Evolutionary conservation across 2,329 filamentous ascomycete genomes (phyloP), one percentile per base, ranked within the genome.

Genomic region (Magnaporthales sp.): DNA sequence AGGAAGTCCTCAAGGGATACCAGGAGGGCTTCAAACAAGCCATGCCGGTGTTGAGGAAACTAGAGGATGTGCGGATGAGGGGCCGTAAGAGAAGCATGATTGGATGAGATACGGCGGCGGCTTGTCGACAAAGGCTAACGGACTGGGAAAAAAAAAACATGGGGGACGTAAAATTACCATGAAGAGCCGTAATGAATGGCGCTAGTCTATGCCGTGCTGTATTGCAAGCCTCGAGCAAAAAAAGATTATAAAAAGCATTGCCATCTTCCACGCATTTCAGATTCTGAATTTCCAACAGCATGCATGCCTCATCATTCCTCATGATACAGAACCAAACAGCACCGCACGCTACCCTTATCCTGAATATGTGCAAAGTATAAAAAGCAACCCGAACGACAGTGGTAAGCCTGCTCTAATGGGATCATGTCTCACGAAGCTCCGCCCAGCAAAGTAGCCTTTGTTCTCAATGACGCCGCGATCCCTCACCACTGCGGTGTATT

Each of bases 21-120:
- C 84, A 80, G 65, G 83, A 85, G 70, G 86, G 85, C 38, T 94
- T 91, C 74, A 93, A 92, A 79, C 91, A 91, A 19, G 90, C 91
- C 0, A 84, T 81, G 67, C 80, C 86, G 24, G 92, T 93, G 26
- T 77, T 99, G 75, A 92, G 87, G 80, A 91, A 89, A 76, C 78
- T 99, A 69, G 93, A 97, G 75, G 94, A 97, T 70, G 95, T 99
- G 62, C 87, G 95, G 75, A 87, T 97, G 89, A 88, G 95, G 76
- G 95, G 95, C 3, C 84, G 95, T 75, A 99, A 99, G 86, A 90
- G 92, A 78, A 98, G 93, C 76, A 99, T 99, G 95, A 76, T 99
- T 71, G 95, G 95, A 30, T 98, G 63, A 64, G 26, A 26, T 38
- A 13, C 11, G 38, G 19, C 11, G 38, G 19, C 19, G n/a, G n/a